Evolutionary conservation across 306 rosid genomes (phyloP), one percentile per base, ranked within the genome.

Genomic region (Prunus mira): DNA sequence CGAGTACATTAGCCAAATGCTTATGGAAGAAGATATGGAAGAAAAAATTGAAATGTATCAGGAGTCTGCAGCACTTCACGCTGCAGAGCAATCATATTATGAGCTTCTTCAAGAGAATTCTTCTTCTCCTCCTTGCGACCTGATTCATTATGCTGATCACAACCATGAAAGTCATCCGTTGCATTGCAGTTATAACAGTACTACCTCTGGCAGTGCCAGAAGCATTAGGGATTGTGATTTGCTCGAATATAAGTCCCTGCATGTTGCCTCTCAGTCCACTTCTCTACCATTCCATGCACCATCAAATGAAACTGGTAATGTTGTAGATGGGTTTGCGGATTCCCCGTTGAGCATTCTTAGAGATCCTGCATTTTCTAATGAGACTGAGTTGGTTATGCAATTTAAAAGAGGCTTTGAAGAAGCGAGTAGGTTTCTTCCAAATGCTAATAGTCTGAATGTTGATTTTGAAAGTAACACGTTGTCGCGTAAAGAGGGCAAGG

Each of bases 11-110:
- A 80, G 11, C 65, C 78, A 80, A 65, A 80, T 84, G 78, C 80
- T 80, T 74, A 77, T 80, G 82, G 87, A 80, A 69, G 87, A 84
- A 73, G 82, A 83, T 54, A 76, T 72, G 60, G 87, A 84, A 72
- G 87, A 80, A 19, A 84, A 79, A 77, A 62, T 64, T 20, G 78
- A 76, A 60, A 80, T 77, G 78, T 84, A 68, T 80, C 87, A 84
- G n/a, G 87, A 80, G 74, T 78, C 76, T 67, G 67, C 85, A 9
- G 80, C 80, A 11, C 76, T 84, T 62, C 73, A 80, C 30, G 77
- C 80, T 51, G 76, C 82, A 6, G 84, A 84, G 52, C 71, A 67
- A 58, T 84, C 87, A 9, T 64, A 80, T 3, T 69, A 77, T 64
- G 78, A 80, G 56, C 84, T 71, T 74, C 56, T 77, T 57, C 75